These are phyloP conservation scores for Liriodendron chinense DNA, from an alignment of 164 flowering plant species.

Conservation along the genomic window DNA sequence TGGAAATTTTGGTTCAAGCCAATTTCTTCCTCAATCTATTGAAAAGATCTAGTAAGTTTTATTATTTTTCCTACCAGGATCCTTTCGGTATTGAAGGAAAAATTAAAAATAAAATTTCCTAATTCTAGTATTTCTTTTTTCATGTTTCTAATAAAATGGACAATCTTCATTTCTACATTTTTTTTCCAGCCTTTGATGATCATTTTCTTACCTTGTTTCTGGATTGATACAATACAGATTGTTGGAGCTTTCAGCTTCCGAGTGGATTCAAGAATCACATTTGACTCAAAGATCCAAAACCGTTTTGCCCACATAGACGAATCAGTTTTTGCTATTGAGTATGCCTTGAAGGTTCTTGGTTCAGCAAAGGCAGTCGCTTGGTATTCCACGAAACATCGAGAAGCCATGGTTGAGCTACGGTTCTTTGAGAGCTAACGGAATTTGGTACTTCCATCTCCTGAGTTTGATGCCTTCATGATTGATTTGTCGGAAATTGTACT, in stretches of 20 bases:
- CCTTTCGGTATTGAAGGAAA: too few species aligned
- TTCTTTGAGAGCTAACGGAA: slow-evolving; percentile 48
- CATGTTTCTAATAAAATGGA: too few species aligned
- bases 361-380: slow-evolving; percentile 96
- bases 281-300: slow-evolving; percentile 36
- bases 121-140: too few species aligned
- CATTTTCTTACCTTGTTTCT: background rate
- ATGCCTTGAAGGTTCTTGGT: slow-evolving; percentile 88
- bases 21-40: too few species aligned
- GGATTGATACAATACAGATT: slow-evolving; percentile 41
- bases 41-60: too few species aligned
- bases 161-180: too few species aligned
- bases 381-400: slow-evolving; percentile 74
- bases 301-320: slow-evolving; percentile 34
- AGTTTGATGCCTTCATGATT: too few species aligned
- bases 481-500: background rate
- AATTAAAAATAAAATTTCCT: too few species aligned
- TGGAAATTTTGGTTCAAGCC: too few species aligned
- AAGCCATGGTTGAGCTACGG: slow-evolving; percentile 86
- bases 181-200: background rate
- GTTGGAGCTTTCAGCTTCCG: slow-evolving; percentile 80
- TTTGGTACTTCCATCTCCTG: background rate
- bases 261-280: slow-evolving; percentile 57
- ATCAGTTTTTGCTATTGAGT: slow-evolving; percentile 71
- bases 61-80: too few species aligned